A percentile compares a stretch with the other conserved stretches of the same genome.
Evolutionary conservation across 768 basidiomycete genomes (phyloP).

Genomic region (Trametes coccinea): DNA sequence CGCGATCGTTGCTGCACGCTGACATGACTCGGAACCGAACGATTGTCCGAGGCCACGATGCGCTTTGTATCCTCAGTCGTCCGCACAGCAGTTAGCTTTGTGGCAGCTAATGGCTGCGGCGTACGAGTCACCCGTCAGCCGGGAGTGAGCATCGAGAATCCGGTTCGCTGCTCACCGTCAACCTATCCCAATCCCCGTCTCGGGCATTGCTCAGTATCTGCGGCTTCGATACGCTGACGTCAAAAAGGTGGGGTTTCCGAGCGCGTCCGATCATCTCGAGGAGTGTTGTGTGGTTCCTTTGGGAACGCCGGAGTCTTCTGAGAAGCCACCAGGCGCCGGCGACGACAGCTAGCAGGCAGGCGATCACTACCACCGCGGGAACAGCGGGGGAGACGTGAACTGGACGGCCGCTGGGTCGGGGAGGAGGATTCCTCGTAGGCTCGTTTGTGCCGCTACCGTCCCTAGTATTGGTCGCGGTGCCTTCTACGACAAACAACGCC

Average conservation of each 20-base stretch:
- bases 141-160: not conserved
- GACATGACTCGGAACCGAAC: no score
- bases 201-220: not conserved
- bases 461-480: not conserved
- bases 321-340: not conserved
- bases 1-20: not conserved
- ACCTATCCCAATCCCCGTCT: not conserved
- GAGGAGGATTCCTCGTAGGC: not conserved
- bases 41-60: no score
- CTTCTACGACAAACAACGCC: not conserved
- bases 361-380: not conserved
- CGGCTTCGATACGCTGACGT: not conserved
- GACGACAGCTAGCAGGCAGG: not conserved
- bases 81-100: not conserved
- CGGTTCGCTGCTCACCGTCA: not conserved
- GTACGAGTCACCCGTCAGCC: not conserved
- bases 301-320: not conserved
- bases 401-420: not conserved
- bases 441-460: not conserved
- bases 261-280: not conserved
- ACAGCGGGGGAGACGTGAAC: not conserved
- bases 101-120: not conserved
- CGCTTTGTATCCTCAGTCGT: not conserved
- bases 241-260: not conserved
- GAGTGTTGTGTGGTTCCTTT: not conserved